Base-by-base conservation (phyloP, 169 alveolate genomes). In the Eimeria maxima region DNA sequence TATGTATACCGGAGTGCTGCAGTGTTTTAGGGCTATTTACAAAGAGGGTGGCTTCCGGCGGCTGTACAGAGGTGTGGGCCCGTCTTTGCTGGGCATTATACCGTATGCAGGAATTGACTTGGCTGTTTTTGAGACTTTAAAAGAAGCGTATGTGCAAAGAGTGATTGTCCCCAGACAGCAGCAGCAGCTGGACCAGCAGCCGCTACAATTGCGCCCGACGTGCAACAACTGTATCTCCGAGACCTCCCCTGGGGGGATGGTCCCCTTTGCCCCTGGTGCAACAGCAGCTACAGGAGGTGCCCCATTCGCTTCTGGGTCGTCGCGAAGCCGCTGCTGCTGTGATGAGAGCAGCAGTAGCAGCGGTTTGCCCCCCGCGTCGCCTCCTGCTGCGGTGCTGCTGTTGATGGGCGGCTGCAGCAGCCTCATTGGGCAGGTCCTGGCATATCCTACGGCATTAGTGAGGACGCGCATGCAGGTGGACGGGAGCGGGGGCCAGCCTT, bases 401-500 rank as follows among this genome's bases (percentile, higher is more conserved):
- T 45, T 91, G 42, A 84, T 83, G 81, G 97, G 97, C 22, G 96
- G 80, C 60, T 24, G 63, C 84, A 81, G 95, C 93, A 90, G 96
- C 83, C 76, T 90, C 38, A 84, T 92, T 27, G 97, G 97, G 67
- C 97, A 95, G 81, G 93, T 95, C 20, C 69, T 91, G 45, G 87
- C 97, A 27, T 95, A 95, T 65, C 97, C 97, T 4, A 95, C 94
- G 0, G 96, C 97, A 5, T 88, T 96, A 38, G 90, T 94, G 74
- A 67, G 97, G 65, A 96, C 97, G 50, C 96, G 97, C 83, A 50
- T 96, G 88, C 97, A 96, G 81, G 97, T 88, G 69, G 97, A 96
- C 29, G 97, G 97, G 33, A 94, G 95, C 91, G 76, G 76, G 42
- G 96, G 95, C 55, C 42, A 86, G 33, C 84, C 84, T 7, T 47